Evolutionary conservation across 2,329 filamentous ascomycete species (phyloP), one percentile per base, ranked within the genome.

Genomic region (Helicocarpus griseus): DNA sequence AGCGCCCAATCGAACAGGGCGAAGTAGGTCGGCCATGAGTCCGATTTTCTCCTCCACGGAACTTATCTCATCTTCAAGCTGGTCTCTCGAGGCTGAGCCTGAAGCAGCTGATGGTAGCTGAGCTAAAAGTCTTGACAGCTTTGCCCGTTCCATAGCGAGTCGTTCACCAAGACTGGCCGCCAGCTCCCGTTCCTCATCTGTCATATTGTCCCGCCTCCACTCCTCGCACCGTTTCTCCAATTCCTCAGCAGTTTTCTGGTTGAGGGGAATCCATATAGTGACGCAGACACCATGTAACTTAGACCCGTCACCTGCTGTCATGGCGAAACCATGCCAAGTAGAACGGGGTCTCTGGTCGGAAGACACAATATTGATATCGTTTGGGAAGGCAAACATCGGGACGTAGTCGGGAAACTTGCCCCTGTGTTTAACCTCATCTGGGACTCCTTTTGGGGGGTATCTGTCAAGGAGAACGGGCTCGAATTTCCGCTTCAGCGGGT

Each of bases 301-400:
- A 51, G 88, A 86, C 61, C 89, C 91, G 65, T 97, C 90, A 51
- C 87, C 87, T 21, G 86, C 86, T 2, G 93, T 98, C 93, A 98
- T 97, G 56, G 89, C 90, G 65, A 98, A 98, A 46, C 93, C 93
- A 70, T 98, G 93, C 93, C 93, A 98, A 22, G 90, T 96, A n/a
- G 93, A 91, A 55, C 89, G 80, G 1, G 93, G 93, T 55, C 90
- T 80, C 65, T 95, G 89, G 63, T 98, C 93, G 1, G 90, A 90
- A 1, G 93, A 96, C 8, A 97, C 88, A 49, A 98, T 93, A 57
- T 89, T 89, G 60, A 98, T 93, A 67, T 98, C 93, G 69, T 97
- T 96, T 43, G 93, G 93, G 62, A 97, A 98, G 50, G 93, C 90
- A 69, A 98, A 98, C 93, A 98, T 97, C 52, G 93, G 93, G 17